These are phyloP conservation scores for Xerocomellus chrysenteron DNA, from an alignment of 768 basidiomycete species.

Conservation along the genomic window DNA sequence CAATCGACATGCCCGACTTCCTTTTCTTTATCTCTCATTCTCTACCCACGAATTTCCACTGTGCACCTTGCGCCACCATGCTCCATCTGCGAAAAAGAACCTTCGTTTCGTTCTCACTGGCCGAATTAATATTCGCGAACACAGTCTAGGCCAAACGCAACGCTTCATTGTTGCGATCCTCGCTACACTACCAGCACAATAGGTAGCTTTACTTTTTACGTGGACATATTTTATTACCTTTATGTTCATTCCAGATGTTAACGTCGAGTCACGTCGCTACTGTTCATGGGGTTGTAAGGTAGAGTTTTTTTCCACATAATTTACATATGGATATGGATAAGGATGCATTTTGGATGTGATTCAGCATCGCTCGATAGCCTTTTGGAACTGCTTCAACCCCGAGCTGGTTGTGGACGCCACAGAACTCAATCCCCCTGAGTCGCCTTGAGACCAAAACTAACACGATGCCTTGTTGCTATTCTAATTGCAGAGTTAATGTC, in stretches of 20 bases:
- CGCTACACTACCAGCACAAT: conserved; percentile 9
- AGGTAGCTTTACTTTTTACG: conserved; percentile 22
- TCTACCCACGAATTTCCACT: neutral
- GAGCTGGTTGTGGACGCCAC: neutral
- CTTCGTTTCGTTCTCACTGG: conserved; percentile 3
- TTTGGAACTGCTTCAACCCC: neutral
- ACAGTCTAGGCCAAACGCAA: neutral
- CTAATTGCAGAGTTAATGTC: neutral
- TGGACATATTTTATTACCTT: conserved; percentile 30
- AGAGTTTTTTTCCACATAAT: conserved; percentile 10
- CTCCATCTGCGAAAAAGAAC: conserved; percentile 6
- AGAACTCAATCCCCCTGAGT: neutral
- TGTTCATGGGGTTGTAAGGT: conserved; percentile 17
- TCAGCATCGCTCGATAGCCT: neutral
- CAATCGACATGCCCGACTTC: neutral
- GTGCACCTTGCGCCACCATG: conserved; percentile 2
- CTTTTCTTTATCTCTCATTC: neutral
- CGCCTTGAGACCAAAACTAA: neutral
- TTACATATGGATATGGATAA: conserved; percentile 6
- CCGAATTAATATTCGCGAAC: conserved; percentile 2
- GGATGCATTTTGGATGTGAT: neutral
- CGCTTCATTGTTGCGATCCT: conserved; percentile 4
- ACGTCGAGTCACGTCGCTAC: conserved; percentile 12
- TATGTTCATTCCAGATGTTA: conserved; percentile 21
- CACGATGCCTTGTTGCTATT: neutral